These are phyloP conservation scores for Apostasia ramifera DNA, from an alignment of 106 monocot genomes.

Conservation along the genomic window DNA sequence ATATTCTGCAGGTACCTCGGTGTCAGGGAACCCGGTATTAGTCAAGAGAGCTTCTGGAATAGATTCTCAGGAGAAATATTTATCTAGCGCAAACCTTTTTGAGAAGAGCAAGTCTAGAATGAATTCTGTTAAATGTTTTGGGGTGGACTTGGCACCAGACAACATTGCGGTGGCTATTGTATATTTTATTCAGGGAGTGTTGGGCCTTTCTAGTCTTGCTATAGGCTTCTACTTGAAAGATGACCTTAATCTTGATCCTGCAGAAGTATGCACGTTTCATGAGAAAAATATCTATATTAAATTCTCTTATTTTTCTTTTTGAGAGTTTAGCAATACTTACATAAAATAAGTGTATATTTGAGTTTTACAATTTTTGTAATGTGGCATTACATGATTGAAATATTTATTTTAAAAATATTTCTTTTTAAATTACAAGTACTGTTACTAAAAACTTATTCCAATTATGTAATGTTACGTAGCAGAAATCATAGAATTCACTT, in stretches of 20 bases:
- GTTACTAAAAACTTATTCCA: too few species aligned
- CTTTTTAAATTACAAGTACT: too few species aligned
- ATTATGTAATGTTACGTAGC: too few species aligned
- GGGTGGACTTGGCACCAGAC: conserved; percentile 92
- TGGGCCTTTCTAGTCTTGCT: conserved; percentile 94
- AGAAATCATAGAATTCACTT: too few species aligned
- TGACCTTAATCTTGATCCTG: conserved; percentile 95
- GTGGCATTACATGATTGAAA: too few species aligned
- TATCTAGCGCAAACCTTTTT: conserved; percentile 18
- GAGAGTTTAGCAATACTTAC: too few species aligned
- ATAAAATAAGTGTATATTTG: too few species aligned
- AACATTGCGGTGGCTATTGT: conserved; percentile 93
- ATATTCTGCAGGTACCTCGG: conserved; percentile 20
- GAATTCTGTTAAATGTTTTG: conserved; percentile 59
- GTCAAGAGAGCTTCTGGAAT: conserved; percentile 7
- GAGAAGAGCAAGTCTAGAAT: conserved; percentile 28
- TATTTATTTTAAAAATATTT: too few species aligned
- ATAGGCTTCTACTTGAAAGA: conserved; percentile 98
- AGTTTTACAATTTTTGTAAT: too few species aligned
- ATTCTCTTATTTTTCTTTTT: too few species aligned
- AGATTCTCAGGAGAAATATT: background rate
- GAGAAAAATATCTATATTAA: too few species aligned
- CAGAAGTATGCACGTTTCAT: conserved; percentile 47
- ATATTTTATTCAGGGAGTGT: conserved; percentile 96
- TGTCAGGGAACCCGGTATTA: conserved; percentile 1